Evolutionary conservation across 768 basidiomycete species (phyloP), one percentile per base, ranked within the genome.

Genomic region (Lentinula lateritia): DNA sequence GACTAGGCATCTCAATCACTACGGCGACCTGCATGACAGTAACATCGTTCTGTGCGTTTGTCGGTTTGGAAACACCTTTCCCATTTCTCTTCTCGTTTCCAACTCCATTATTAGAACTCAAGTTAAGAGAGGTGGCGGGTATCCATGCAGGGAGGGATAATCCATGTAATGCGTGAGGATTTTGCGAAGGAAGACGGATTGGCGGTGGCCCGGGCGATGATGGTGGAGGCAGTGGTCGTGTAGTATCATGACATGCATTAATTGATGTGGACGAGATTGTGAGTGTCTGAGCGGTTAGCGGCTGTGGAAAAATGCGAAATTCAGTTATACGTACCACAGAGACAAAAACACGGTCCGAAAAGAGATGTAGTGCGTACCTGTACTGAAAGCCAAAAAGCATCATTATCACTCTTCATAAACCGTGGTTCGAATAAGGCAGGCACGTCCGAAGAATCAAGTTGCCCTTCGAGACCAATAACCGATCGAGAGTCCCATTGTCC

Each of bases 1-100:
- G 67, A 7, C 68, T 68, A 6, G 83, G 83, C 81, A 84, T 83
- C 12, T 70, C 71, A 43, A 84, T 75, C 71, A 83, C 68, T 39
- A 83, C 73, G 0, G 75, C 75, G 18, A 83, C 69, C 52, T 79
- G 74, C n/a, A 75, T 12, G 9, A 41, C 18, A n/a, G 53, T 54
- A 6, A 6, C 20, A 35, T 36, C 35, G 28, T 48, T 23, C 0
- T 50, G 13, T 7, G 39, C 9, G 70, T 65, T 20, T 71, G 66
- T 6, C 70, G 69, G 2, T 61, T 57, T 52, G 16, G 45, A 0
- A 64, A 61, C 6, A 62, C 61, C 28, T 55, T 57, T 8, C 39
- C 34, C 20, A 18, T 54, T 54, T 23, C n/a, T 55, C 36, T 20
- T 41, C 38, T 8, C 7, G 38, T 39, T 39, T 1, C 13, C 6